These are phyloP conservation scores for Pulveroboletus sp. DNA, from an alignment of 768 basidiomycete genomes.

Conservation along the genomic window DNA sequence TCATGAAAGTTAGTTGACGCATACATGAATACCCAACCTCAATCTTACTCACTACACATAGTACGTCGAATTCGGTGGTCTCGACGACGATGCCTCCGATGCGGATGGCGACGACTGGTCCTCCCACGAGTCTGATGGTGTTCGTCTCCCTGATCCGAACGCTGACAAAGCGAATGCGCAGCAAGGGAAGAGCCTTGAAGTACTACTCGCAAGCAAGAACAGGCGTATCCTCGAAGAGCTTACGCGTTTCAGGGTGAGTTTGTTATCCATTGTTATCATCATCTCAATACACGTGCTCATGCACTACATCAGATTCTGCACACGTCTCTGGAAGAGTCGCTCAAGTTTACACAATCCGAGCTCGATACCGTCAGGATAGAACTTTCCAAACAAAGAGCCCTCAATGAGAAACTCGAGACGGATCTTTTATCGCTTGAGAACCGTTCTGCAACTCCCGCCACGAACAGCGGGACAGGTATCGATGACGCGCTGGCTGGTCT, in stretches of 20 bases:
- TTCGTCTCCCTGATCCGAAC: conserved; percentile 86
- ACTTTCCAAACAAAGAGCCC: conserved; percentile 68
- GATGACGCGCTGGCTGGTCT: conserved; percentile 69
- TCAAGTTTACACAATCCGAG: conserved; percentile 55
- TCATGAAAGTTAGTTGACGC: conserved; percentile 78
- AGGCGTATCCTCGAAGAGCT: conserved; percentile 89
- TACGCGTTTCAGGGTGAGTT: conserved; percentile 78
- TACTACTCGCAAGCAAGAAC: conserved; percentile 90
- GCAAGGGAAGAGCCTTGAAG: conserved; percentile 82
- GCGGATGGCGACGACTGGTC: conserved; percentile 54
- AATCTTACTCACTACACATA: conserved; percentile 29
- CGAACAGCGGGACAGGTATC: conserved; percentile 26
- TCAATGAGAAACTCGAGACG: conserved; percentile 91
- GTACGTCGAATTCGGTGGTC: conserved; percentile 95
- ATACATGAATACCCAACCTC: no score
- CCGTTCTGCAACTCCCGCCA: conserved; percentile 23
- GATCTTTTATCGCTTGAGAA: conserved; percentile 84
- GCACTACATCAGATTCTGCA: conserved; percentile 64
- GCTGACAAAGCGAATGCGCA: conserved; percentile 77
- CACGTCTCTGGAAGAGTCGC: conserved; percentile 72
- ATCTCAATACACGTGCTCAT: not conserved
- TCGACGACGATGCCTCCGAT: conserved; percentile 58
- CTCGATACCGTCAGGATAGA: conserved; percentile 60
- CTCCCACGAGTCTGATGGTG: conserved; percentile 42
- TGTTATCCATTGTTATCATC: no score